Evolutionary conservation across 768 basidiomycete genomes (phyloP), one percentile per base, ranked within the genome.

Genomic region (Aureoboletus auriporus): DNA sequence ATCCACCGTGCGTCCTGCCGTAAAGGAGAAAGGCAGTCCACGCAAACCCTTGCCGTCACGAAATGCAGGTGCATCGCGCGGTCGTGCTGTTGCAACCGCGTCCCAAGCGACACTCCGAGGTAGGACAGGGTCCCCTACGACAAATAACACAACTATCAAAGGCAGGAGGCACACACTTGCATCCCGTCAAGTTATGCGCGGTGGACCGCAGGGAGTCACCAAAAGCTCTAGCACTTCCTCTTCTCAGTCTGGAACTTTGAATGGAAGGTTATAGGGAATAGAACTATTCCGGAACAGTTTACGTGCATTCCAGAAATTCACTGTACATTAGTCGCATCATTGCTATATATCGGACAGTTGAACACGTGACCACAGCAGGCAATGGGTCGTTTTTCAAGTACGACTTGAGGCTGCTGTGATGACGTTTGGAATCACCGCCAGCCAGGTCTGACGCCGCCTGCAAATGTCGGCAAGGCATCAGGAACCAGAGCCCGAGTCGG

Each of bases 231-330:
- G 52, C 23, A 50, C 66, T 37, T 55, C 55, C 29, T 59, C 54
- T 53, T 63, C 66, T 36, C 65, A 55, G 53, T 58, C 59, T 46
- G 62, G 53, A 31, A 64, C 56, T 39, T 37, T 50, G 51, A 58
- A 36, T 31, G 56, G 58, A 46, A 58, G 50, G 36, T 36, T 30
- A 23, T 65, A 56, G 44, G 16, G 17, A 39, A 41, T 38, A 44
- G 38, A 31, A n/a, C 28, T 28, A 14, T 13, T 33, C 41, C 2
- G 48, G 37, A 54, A 37, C 31, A 8, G 43, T n/a, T 35, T 26
- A 20, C 17, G 12, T n/a, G n/a, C 14, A 23, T 43, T 46, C 23
- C 39, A 39, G 44, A 29, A 16, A 43, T 38, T 42, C 53, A 57
- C 6, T 66, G 67, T 67, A 66, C 30, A 58, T 29, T 58, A 67